Evolutionary conservation across 768 basidiomycete genomes (phyloP), one percentile per base, ranked within the genome.

Genomic region (Collybia mongolica): DNA sequence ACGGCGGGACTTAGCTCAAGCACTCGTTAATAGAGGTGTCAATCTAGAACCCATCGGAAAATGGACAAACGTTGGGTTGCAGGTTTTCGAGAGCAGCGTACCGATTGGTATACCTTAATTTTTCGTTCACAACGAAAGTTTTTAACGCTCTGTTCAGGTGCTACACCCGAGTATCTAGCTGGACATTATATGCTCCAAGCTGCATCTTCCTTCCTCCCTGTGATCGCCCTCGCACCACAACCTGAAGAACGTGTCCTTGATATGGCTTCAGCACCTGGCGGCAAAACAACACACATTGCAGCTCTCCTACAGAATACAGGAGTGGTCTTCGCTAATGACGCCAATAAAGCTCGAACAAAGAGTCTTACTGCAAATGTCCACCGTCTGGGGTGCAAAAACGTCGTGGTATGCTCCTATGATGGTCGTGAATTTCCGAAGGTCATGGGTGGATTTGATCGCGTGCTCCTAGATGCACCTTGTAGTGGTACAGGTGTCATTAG

Each of bases 171-270:
- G 72, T 99, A 99, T 70, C 83, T 99, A 35, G 94, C 97, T 0
- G 97, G 97, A 2, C 95, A 99, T 65, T 99, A 99, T 71, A 98
- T 99, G 92, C 88, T 98, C 20, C 97, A 99, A 75, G 93, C 97
- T 5, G 97, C 97, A 9, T 96, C 94, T 5, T 98, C 97, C 0
- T 98, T 99, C 79, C 81, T 99, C n/a, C 97, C 97, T 47, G 97
- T 98, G 62, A 95, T 98, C 55, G 93, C 97, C 3, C 86, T 99
- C 35, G 76, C 83, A 20, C 97, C 97, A 5, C 89, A 95, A 62
- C 93, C 93, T 2, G 82, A 90, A 52, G 97, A 98, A 63, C 88
- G 95, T 9, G 83, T 98, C 9, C 80, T 99, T 51, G 97, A 99
- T 66, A 98, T 99, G 96, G 95, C 96, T 2, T 96, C 94, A 41